Conservation (phyloP, 73 alveolate species). For the Effrenium voratum region DNA sequence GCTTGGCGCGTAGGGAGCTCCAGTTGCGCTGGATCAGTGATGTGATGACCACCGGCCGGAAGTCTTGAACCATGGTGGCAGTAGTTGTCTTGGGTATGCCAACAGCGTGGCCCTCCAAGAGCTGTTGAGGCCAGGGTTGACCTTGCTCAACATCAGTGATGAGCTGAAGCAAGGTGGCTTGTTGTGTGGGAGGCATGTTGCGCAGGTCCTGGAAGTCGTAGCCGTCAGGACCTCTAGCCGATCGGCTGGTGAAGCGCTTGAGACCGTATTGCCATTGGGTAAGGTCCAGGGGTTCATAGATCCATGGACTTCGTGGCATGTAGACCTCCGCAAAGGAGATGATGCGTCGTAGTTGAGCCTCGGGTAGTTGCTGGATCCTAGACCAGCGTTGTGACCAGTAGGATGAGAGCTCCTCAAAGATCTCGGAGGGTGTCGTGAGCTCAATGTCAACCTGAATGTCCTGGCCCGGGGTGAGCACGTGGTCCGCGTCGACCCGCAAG, state of each 20-base stretch:
- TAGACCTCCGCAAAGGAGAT: background rate
- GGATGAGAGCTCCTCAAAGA: background rate
- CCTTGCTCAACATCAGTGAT: background rate
- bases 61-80: background rate
- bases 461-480: background rate
- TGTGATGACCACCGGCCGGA: background rate
- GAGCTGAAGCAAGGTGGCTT: background rate
- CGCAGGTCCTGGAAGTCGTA: background rate
- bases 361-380: too few species aligned
- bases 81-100: background rate
- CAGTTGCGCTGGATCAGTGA: background rate
- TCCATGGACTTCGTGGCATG: background rate
- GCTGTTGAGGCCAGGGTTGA: background rate
- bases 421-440: background rate
- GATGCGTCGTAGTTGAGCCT: background rate
- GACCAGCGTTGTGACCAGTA: background rate
- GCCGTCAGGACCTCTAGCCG: conserved; percentile 12
- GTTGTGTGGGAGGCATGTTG: background rate
- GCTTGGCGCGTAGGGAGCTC: background rate
- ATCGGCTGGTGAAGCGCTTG: background rate
- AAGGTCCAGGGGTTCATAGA: background rate
- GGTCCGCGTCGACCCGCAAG: background rate
- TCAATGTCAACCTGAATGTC: background rate
- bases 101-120: background rate
- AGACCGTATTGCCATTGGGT: background rate